Evolutionary conservation across 2,329 filamentous ascomycete genomes (phyloP).

Genomic region (Penicillium sclerotiorum): DNA sequence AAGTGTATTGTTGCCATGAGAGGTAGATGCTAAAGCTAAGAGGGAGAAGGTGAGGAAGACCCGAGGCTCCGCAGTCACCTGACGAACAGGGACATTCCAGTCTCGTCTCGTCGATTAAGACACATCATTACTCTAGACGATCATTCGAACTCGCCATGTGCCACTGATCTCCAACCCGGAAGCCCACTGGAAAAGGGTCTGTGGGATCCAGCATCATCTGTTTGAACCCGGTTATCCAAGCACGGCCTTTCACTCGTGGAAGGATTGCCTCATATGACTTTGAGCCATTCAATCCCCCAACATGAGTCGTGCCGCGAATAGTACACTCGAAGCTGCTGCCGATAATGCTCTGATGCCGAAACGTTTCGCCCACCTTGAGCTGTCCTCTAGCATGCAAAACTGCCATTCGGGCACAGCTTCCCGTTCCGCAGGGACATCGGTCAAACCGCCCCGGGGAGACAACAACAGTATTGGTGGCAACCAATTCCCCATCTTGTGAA

Average conservation of each 20-base stretch:
- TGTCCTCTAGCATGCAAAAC: constrained; percentile 46
- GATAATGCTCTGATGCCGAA: constrained; percentile 45
- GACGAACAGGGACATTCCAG: no score
- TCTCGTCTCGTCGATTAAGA: no score
- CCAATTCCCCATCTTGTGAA: neutral
- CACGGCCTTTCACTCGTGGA: neutral
- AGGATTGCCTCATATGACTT: neutral
- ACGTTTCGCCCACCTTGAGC: constrained; percentile 37
- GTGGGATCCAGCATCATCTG: neutral
- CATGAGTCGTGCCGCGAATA: constrained; percentile 39
- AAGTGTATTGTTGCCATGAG: no score
- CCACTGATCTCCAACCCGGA: constrained; percentile 3
- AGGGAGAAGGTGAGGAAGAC: no score
- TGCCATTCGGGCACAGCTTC: constrained; percentile 46
- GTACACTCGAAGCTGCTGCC: constrained; percentile 44
- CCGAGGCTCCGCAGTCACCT: no score
- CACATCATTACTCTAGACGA: no score
- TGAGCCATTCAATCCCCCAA: no score
- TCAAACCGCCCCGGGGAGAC: constrained; percentile 49
- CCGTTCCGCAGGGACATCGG: constrained; percentile 49
- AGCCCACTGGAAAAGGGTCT: neutral
- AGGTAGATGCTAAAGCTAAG: no score
- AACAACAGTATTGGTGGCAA: constrained; percentile 42
- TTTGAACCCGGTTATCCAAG: neutral
- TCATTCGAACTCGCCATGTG: no score